Percentiles rank a stretch among this genome's conserved stretches.
Evolutionary conservation across 768 basidiomycete species (phyloP).

Genomic region (Agrocybe chaxingu): DNA sequence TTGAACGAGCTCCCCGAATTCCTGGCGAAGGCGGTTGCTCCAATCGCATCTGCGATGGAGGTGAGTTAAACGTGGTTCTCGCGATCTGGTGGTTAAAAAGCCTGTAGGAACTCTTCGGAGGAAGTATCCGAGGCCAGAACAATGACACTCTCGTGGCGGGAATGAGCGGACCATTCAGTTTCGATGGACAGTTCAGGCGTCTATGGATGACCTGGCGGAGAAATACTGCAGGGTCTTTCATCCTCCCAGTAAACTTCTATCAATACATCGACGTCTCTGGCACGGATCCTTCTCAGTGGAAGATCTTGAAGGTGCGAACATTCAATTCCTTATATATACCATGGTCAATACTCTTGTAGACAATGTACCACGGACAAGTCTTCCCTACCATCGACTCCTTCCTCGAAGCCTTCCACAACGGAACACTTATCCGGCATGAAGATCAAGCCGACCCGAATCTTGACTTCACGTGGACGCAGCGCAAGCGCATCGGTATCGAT

Average conservation of each 20-base stretch:
- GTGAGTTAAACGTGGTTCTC: slow-evolving; percentile 21
- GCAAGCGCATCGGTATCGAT: slow-evolving; percentile 33
- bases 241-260: slow-evolving; percentile 56
- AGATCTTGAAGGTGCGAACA: slow-evolving; percentile 40
- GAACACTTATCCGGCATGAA: slow-evolving; percentile 43
- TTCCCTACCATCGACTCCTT: slow-evolving; percentile 48
- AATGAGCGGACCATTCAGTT: slow-evolving; percentile 49
- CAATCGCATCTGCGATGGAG: slow-evolving; percentile 37
- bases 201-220: slow-evolving; percentile 49
- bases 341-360: slow-evolving; percentile 19
- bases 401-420: slow-evolving; percentile 48
- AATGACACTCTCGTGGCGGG: slow-evolving; percentile 50
- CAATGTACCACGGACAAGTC: slow-evolving; percentile 60
- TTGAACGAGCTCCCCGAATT: slow-evolving; percentile 27
- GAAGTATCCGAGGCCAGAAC: slow-evolving; percentile 34
- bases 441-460: slow-evolving; percentile 21
- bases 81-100: neutral
- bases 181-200: slow-evolving; percentile 58
- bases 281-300: slow-evolving; percentile 49
- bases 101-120: slow-evolving; percentile 47
- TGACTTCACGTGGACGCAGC: slow-evolving; percentile 43
- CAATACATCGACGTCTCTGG: slow-evolving; percentile 56
- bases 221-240: slow-evolving; percentile 46
- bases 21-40: slow-evolving; percentile 28
- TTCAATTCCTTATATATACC: neutral